phyloP scores from a whole-genome alignment of 75 land plant species.

The Sequoiadendron giganteum region DNA sequence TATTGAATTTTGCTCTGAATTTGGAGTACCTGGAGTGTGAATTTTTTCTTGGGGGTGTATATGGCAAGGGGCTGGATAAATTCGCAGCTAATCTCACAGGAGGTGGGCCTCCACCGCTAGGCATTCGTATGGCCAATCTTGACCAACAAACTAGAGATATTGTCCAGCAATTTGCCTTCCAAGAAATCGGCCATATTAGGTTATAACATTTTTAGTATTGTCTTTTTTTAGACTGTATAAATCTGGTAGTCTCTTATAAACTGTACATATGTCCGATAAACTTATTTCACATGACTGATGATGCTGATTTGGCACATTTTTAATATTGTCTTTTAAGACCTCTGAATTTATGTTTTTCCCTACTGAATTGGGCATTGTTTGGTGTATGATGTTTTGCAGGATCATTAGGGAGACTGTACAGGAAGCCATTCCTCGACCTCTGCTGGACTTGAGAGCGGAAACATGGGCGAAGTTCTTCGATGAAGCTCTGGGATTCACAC shows the following conservation, averaged over 20 bases:
- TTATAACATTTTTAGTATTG: not conserved
- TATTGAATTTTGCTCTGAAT: conserved; percentile 29
- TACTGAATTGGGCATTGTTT: not conserved
- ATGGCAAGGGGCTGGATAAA: conserved; percentile 29
- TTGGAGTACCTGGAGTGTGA: conserved; percentile 47
- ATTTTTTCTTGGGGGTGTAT: conserved; percentile 19
- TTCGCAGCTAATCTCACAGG: conserved; percentile 14
- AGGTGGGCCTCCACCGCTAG: conserved; percentile 34
- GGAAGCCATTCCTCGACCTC: conserved; percentile 41
- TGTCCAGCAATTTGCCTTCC: conserved; percentile 28
- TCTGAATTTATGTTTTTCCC: not conserved
- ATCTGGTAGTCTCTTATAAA: too few species aligned
- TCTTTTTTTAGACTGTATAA: too few species aligned
- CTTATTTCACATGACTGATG: too few species aligned
- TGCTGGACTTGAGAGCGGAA: conserved; percentile 28
- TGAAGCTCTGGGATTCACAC: conserved; percentile 29
- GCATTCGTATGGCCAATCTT: conserved; percentile 31
- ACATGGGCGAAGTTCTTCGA: conserved; percentile 31
- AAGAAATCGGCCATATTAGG: conserved; percentile 44
- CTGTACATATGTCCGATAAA: too few species aligned
- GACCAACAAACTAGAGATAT: conserved; percentile 1
- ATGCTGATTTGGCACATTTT: too few species aligned
- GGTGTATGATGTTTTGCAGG: conserved; percentile 18
- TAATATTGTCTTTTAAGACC: too few species aligned
- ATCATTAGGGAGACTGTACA: conserved; percentile 19